A percentile compares a stretch with the other conserved stretches of the same genome.
phyloP scores from a whole-genome alignment of 202 grass and related monocot genomes.

The Zizania palustris region DNA sequence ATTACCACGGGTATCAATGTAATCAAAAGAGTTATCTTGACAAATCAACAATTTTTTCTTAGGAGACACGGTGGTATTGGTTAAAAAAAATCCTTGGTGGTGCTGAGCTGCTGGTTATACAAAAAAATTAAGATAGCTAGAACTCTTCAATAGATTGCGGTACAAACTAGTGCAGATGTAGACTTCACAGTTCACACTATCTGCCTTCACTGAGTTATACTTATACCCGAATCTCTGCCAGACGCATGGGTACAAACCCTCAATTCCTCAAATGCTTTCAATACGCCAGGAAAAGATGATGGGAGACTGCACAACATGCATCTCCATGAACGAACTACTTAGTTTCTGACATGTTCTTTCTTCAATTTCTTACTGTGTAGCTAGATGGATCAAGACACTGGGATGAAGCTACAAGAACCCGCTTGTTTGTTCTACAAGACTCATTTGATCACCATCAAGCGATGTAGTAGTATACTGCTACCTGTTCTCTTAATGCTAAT shows the following conservation, averaged over 20 bases:
- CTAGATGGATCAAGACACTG: conserved; percentile 64
- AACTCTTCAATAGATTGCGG: neutral
- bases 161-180: neutral
- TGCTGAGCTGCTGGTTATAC: neutral
- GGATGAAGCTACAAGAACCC: conserved; percentile 57
- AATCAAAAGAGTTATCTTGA: too few species aligned
- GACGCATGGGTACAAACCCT: conserved; percentile 5
- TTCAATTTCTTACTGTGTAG: conserved; percentile 75
- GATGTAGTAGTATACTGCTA: conserved; percentile 53
- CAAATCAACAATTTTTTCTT: too few species aligned
- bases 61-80: neutral
- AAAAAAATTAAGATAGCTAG: neutral
- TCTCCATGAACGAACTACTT: conserved; percentile 25
- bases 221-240: conserved; percentile 10
- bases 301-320: conserved; percentile 6
- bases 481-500: conserved; percentile 33
- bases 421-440: conserved; percentile 61
- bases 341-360: conserved; percentile 56
- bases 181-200: neutral
- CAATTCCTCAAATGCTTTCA: conserved; percentile 3
- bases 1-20: too few species aligned
- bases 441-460: conserved; percentile 52
- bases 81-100: neutral
- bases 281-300: conserved; percentile 23
- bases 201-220: neutral